These are phyloP conservation scores for Trichothecium roseum DNA, from an alignment of 2,329 filamentous ascomycete genomes.

Conservation along the genomic window DNA sequence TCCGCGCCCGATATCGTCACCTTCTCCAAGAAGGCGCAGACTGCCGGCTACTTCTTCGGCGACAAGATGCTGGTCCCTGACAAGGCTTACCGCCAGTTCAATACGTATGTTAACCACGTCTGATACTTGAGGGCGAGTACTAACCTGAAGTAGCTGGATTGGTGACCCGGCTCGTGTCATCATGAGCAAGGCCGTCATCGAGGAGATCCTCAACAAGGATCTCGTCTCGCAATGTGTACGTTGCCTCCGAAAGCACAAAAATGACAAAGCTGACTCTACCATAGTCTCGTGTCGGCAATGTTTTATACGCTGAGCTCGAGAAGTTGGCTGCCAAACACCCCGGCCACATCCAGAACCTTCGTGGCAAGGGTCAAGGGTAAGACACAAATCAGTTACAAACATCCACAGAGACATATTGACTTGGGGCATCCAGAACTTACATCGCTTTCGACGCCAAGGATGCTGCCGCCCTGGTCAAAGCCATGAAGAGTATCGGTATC, in stretches of 20 bases:
- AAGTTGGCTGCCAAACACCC: constrained; percentile 56
- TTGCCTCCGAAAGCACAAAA: background rate
- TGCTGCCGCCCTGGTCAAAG: constrained; percentile 57
- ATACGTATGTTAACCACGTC: constrained; percentile 45
- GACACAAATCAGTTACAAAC: constrained; percentile 1
- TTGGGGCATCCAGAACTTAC: constrained; percentile 59
- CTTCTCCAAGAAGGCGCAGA: constrained; percentile 80
- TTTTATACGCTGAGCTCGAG: constrained; percentile 57
- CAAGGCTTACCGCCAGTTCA: constrained; percentile 78
- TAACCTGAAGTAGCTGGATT: constrained; percentile 57
- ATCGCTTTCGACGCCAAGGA: constrained; percentile 69
- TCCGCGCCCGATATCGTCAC: constrained; percentile 77
- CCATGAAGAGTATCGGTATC: constrained; percentile 61
- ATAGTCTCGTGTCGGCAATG: constrained; percentile 53
- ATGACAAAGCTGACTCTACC: background rate
- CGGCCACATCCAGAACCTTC: constrained; percentile 58
- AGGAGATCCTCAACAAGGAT: constrained; percentile 60
- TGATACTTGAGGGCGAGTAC: too few relatives aligned
- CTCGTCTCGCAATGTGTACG: constrained; percentile 50
- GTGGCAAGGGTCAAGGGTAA: constrained; percentile 60
- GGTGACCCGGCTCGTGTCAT: constrained; percentile 70
- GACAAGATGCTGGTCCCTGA: constrained; percentile 66
- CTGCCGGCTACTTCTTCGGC: constrained; percentile 73
- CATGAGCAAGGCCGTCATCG: constrained; percentile 67
- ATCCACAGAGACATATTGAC: background rate